Evolutionary conservation across 768 basidiomycete genomes (phyloP).

Genomic region (Paxillus ammoniavirescens): DNA sequence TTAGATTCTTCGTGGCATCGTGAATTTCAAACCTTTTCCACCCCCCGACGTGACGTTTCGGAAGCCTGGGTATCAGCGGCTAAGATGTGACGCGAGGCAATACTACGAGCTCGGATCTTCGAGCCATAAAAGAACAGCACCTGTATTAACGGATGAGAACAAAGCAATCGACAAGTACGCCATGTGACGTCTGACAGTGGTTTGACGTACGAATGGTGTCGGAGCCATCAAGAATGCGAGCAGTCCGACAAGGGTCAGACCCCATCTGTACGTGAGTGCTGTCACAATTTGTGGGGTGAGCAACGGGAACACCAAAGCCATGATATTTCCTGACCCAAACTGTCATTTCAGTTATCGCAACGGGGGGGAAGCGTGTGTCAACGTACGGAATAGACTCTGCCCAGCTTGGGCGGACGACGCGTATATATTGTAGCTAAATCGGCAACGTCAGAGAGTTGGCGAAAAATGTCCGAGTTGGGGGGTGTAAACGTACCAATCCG

Average conservation of each 20-base stretch:
- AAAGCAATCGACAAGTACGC: background rate
- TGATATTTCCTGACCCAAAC: constrained; percentile 32
- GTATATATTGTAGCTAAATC: constrained; percentile 40
- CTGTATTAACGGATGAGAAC: constrained; percentile 5
- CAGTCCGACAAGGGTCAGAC: constrained; percentile 39
- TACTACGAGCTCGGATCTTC: constrained; percentile 30
- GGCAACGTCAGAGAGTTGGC: background rate
- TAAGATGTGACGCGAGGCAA: constrained; percentile 21
- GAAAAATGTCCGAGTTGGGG: background rate
- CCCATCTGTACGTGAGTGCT: constrained; percentile 48
- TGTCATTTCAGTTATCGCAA: background rate
- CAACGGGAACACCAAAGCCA: constrained; percentile 47
- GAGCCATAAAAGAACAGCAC: constrained; percentile 32
- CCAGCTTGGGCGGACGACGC: constrained; percentile 57
- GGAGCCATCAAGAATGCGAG: constrained; percentile 44
- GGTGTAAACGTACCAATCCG: constrained; percentile 42
- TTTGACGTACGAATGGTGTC: constrained; percentile 40
- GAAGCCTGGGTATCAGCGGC: constrained; percentile 9
- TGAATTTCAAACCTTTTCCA: constrained; percentile 13
- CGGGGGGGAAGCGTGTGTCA: background rate
- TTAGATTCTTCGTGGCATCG: background rate
- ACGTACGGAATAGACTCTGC: constrained; percentile 45
- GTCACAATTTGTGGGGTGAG: constrained; percentile 48
- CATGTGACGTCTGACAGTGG: background rate
- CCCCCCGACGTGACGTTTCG: background rate